These are phyloP conservation scores for Fusarium transvaalense DNA, from an alignment of 2,329 filamentous ascomycete species.

Conservation along the genomic window DNA sequence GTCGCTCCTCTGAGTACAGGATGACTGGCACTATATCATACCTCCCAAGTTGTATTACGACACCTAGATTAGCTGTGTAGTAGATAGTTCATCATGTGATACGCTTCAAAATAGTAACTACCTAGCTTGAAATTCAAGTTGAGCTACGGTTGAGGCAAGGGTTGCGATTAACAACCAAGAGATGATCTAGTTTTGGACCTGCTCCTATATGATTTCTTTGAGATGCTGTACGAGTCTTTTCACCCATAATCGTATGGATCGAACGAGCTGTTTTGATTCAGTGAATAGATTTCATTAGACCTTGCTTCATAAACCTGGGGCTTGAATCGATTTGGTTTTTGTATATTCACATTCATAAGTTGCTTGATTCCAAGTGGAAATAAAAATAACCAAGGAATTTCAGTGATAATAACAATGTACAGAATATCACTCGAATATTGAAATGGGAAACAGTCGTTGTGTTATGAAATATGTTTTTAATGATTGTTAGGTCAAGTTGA, in stretches of 20 bases:
- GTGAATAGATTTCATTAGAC: no score
- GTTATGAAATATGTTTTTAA: neutral
- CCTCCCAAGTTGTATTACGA: no score
- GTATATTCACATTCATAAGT: neutral
- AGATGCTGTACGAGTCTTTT: neutral
- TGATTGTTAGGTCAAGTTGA: neutral
- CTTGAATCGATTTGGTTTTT: neutral
- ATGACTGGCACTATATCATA: neutral
- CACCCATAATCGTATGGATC: no score
- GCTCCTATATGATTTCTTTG: neutral
- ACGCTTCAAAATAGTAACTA: accelerated
- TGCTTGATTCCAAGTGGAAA: neutral
- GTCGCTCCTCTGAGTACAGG: neutral
- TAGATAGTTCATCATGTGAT: neutral
- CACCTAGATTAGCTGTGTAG: accelerated
- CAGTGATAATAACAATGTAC: no score
- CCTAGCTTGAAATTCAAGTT: neutral
- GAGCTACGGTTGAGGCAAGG: no score
- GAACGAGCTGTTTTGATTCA: no score
- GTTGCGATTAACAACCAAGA: neutral
- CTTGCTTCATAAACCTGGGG: neutral
- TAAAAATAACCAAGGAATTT: no score
- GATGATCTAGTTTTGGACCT: neutral
- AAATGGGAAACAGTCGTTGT: neutral
- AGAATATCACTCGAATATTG: neutral